Conservation (phyloP, 192 early-diverging fungal species). For the Coemansia biformis region DNA sequence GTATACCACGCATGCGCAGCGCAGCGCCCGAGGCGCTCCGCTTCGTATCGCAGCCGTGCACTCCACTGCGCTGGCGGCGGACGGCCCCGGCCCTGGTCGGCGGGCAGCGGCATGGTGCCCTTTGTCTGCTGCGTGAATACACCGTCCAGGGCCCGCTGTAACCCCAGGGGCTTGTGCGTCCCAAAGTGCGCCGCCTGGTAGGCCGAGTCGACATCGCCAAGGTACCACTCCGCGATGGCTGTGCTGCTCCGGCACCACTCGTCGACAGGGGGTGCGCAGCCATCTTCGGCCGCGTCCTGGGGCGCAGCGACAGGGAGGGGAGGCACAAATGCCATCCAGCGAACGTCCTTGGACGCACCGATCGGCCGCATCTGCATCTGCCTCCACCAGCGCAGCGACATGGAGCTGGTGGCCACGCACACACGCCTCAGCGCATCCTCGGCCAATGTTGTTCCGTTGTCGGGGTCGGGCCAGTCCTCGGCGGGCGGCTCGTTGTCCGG, state of each 20-base stretch:
- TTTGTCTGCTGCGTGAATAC: too few species aligned
- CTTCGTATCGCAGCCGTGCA: too few species aligned
- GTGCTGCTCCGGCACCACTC: too few species aligned
- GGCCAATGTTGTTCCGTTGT: slow-evolving; percentile 7
- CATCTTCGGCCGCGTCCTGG: too few species aligned
- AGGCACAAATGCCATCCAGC: slow-evolving; percentile 36
- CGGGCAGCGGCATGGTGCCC: too few species aligned
- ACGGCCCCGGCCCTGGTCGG: too few species aligned
- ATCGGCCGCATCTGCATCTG: slow-evolving; percentile 48
- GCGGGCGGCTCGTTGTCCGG: slow-evolving; percentile 29
- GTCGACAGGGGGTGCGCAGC: too few species aligned
- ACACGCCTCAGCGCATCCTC: slow-evolving; percentile 47
- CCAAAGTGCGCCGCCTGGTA: slow-evolving; percentile 45
- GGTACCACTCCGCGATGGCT: slow-evolving; percentile 32
- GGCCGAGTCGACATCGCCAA: slow-evolving; percentile 36
- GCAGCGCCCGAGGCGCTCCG: too few species aligned
- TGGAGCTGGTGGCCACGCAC: slow-evolving; percentile 23
- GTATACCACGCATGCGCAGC: too few species aligned
- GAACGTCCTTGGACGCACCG: slow-evolving; percentile 43
- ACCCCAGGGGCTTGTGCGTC: too few species aligned
- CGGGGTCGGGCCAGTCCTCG: slow-evolving; percentile 16
- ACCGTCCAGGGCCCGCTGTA: too few species aligned
- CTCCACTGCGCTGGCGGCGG: too few species aligned
- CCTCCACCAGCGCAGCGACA: slow-evolving; percentile 45
- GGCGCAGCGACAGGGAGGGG: neutral